Evolutionary conservation across 441 rosid genomes (phyloP).

Genomic region (Gossypium trilobum): DNA sequence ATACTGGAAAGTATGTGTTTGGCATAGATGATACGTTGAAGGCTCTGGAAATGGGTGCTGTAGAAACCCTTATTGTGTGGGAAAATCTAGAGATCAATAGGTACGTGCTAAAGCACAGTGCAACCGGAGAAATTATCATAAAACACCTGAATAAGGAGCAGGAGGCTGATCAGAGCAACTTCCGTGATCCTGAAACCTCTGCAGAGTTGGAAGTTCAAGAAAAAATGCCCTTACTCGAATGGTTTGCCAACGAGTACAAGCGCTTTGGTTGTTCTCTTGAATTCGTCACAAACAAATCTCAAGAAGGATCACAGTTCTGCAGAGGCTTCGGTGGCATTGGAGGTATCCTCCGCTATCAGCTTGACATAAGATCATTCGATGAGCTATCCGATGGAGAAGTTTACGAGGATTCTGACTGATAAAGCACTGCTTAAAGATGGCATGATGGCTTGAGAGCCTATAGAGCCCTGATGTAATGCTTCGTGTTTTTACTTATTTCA

Average conservation of each 20-base stretch:
- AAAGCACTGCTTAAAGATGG: not conserved
- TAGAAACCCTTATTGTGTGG: slow-evolving; percentile 73
- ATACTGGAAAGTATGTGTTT: slow-evolving; percentile 25
- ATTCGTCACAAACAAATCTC: slow-evolving; percentile 56
- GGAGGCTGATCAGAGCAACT: slow-evolving; percentile 47
- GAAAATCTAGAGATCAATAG: slow-evolving; percentile 65
- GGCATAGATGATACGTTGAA: slow-evolving; percentile 70
- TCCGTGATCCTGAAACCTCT: slow-evolving; percentile 38
- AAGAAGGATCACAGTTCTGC: slow-evolving; percentile 29
- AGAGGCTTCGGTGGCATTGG: slow-evolving; percentile 19
- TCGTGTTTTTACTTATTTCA: slow-evolving; percentile 5
- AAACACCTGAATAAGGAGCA: slow-evolving; percentile 48
- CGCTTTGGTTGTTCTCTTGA: slow-evolving; percentile 50
- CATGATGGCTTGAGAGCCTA: not conserved
- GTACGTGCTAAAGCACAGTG: slow-evolving; percentile 37
- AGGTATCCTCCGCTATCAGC: slow-evolving; percentile 57
- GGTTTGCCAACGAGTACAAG: slow-evolving; percentile 63
- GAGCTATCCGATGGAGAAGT: slow-evolving; percentile 48
- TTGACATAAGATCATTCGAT: slow-evolving; percentile 54
- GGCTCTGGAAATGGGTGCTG: slow-evolving; percentile 74
- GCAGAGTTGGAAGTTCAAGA: slow-evolving; percentile 53
- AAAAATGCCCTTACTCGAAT: slow-evolving; percentile 42
- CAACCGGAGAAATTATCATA: slow-evolving; percentile 35
- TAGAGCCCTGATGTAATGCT: not conserved
- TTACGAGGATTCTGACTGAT: slow-evolving; percentile 46